Evolutionary conservation across 116 monocot genomes (phyloP).

Genomic region (Zostera marina): DNA sequence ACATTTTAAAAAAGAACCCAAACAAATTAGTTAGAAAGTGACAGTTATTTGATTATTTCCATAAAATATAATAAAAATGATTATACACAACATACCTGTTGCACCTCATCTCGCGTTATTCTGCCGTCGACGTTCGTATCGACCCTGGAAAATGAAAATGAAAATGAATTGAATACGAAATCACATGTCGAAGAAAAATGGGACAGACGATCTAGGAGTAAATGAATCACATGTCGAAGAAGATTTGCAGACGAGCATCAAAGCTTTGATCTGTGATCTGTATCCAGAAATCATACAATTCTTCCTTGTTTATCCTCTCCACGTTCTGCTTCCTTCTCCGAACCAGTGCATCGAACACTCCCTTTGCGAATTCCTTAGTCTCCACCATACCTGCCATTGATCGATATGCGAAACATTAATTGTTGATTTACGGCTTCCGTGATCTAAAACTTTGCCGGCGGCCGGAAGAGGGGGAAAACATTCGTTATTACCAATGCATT

Average conservation of each 20-base stretch:
- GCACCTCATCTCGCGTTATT: slow-evolving; percentile 73
- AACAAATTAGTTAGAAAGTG: no score
- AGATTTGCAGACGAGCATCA: slow-evolving; percentile 83
- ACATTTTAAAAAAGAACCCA: no score
- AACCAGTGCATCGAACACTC: slow-evolving; percentile 65
- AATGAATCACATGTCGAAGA: slow-evolving; percentile 62
- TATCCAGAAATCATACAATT: slow-evolving; percentile 73
- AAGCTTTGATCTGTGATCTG: slow-evolving; percentile 86
- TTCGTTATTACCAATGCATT: slow-evolving; percentile 49
- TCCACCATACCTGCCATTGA: slow-evolving; percentile 55
- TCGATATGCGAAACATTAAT: no score
- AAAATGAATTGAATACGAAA: no score
- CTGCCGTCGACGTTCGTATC: slow-evolving; percentile 78
- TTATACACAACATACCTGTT: no score
- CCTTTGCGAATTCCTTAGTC: slow-evolving; percentile 71
- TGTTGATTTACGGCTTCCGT: no score
- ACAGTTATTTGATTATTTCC: no score
- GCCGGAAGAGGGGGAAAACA: neutral
- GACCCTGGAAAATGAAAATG: slow-evolving; percentile 24
- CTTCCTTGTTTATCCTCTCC: slow-evolving; percentile 61
- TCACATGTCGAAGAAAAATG: neutral
- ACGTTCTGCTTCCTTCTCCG: slow-evolving; percentile 46
- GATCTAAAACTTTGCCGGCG: neutral
- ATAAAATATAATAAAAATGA: neutral
- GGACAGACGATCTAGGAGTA: neutral